Evolutionary conservation across 2,329 filamentous ascomycete species (phyloP).

Genomic region (Aspergillus felis): DNA sequence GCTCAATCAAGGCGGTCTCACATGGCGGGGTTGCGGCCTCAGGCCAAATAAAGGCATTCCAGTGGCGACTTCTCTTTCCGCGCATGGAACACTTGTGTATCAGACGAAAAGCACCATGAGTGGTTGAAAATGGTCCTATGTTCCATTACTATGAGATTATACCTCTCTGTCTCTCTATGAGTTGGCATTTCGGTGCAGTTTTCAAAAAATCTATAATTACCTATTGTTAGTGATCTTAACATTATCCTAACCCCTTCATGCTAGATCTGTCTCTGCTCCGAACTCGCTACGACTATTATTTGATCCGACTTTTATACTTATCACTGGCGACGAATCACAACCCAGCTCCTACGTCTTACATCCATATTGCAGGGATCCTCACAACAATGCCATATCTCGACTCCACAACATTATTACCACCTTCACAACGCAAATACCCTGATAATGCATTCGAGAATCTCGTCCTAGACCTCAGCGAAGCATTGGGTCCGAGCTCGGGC

Average conservation of each 20-base stretch:
- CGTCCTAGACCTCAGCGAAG: conserved; percentile 67
- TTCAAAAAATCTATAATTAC: not conserved
- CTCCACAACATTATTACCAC: conserved; percentile 11
- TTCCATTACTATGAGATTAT: not conserved
- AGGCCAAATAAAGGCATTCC: conserved; percentile 13
- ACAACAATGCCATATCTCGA: conserved; percentile 34
- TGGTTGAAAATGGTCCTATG: not conserved
- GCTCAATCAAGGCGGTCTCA: conserved; percentile 22
- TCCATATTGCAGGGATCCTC: not conserved
- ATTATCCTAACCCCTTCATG: not conserved
- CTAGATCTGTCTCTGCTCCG: not conserved
- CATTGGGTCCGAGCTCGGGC: conserved; percentile 75
- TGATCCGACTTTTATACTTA: not conserved
- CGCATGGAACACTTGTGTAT: not conserved
- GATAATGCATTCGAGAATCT: conserved; percentile 60
- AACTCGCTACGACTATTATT: not conserved
- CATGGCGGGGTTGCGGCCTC: conserved; percentile 17
- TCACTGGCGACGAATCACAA: not conserved
- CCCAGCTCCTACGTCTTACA: not conserved
- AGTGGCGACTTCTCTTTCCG: conserved; percentile 6
- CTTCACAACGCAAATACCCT: conserved; percentile 5
- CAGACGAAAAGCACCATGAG: not conserved
- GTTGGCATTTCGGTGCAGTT: not conserved
- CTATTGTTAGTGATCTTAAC: not conserved
- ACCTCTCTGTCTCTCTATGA: not conserved